These are phyloP conservation scores for Penicillium nordicum DNA, from an alignment of 2,329 filamentous ascomycete species.

Conservation along the genomic window DNA sequence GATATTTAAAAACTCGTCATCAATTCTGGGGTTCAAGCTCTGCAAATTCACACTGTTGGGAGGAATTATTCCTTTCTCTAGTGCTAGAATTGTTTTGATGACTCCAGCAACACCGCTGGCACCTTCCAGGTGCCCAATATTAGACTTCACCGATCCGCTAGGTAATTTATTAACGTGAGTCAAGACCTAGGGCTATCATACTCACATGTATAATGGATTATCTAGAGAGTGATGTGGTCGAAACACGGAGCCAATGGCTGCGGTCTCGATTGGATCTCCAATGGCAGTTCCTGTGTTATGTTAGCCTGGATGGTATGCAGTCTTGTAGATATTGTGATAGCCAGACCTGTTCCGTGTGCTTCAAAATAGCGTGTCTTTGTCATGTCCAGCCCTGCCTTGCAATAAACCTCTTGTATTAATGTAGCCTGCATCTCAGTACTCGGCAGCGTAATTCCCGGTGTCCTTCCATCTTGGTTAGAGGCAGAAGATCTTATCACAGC, in stretches of 20 bases:
- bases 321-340: conserved; percentile 24
- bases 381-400: conserved; percentile 13
- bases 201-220: neutral
- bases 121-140: conserved; percentile 22
- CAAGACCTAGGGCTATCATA: neutral
- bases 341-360: conserved; percentile 39
- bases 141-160: conserved; percentile 19
- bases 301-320: neutral
- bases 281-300: conserved; percentile 9
- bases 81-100: conserved; percentile 25
- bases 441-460: conserved; percentile 42
- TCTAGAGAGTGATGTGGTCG: neutral
- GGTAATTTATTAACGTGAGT: neutral
- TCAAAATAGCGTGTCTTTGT: conserved; percentile 3
- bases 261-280: neutral
- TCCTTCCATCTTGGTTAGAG: conserved; percentile 44
- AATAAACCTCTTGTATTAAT: conserved; percentile 25
- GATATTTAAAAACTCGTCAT: conserved; percentile 2
- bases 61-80: conserved; percentile 26
- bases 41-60: conserved; percentile 9
- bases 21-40: conserved; percentile 6
- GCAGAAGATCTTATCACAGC: conserved; percentile 37
- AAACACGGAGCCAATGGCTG: neutral
- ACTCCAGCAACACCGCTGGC: conserved; percentile 10
- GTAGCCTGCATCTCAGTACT: conserved; percentile 26